Evolutionary conservation across 2,329 filamentous ascomycete species (phyloP).

Genomic region (Albophoma yamanashiensis): DNA sequence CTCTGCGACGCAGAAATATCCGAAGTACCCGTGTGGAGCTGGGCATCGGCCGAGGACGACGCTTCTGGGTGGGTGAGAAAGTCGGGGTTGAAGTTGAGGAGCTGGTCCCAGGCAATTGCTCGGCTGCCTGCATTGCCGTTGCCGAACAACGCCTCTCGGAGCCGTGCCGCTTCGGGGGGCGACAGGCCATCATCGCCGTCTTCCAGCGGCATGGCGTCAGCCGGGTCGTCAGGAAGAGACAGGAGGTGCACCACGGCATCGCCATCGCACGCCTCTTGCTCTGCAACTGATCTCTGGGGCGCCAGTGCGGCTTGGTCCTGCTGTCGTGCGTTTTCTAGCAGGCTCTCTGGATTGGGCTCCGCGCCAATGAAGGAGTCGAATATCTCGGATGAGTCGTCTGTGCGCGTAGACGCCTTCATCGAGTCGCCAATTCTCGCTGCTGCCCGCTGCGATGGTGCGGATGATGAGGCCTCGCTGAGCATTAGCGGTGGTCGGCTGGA

Average conservation of each 20-base stretch:
- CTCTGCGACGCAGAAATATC: conserved; percentile 27
- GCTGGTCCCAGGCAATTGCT: conserved; percentile 26
- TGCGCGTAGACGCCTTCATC: not conserved
- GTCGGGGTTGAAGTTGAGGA: conserved; percentile 40
- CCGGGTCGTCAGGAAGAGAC: conserved; percentile 12
- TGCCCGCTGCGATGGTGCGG: not conserved
- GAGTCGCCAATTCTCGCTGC: not conserved
- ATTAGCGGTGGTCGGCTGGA: not conserved
- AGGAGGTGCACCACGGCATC: conserved; percentile 25
- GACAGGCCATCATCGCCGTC: conserved; percentile 14
- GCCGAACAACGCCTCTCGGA: conserved; percentile 28
- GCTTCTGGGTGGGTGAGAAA: conserved; percentile 20
- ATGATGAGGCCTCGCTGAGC: not conserved
- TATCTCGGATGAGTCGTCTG: not conserved
- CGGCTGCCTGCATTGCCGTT: not conserved
- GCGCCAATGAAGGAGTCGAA: conserved; percentile 1
- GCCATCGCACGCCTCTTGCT: conserved; percentile 19
- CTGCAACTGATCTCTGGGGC: conserved; percentile 11
- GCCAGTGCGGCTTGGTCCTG: not conserved
- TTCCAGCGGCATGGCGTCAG: conserved; percentile 10
- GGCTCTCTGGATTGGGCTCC: not conserved
- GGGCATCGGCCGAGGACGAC: conserved; percentile 6
- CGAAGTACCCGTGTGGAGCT: conserved; percentile 25
- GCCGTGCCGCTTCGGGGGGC: conserved; percentile 16
- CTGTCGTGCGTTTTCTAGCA: not conserved